These are phyloP conservation scores for Mycotypha africana DNA, from an alignment of 371 early-diverging fungal species.

Conservation along the genomic window DNA sequence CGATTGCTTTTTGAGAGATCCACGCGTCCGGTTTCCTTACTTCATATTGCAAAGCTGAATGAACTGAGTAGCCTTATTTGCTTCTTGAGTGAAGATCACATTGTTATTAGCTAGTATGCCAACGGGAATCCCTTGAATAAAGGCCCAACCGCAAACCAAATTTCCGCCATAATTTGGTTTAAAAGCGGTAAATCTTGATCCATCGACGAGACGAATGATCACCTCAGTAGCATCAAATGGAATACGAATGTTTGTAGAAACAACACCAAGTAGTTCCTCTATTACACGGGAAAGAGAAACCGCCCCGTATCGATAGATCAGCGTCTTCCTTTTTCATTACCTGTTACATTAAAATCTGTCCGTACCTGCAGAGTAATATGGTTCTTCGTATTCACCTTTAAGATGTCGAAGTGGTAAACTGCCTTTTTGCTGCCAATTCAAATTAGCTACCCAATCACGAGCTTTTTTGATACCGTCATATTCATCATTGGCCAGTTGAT, in stretches of 20 bases:
- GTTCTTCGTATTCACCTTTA: conserved; percentile 49
- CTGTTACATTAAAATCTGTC: too few relatives aligned
- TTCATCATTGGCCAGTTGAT: conserved; percentile 64
- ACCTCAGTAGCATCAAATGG: conserved; percentile 70
- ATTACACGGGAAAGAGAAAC: too few relatives aligned
- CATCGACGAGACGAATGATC: conserved; percentile 64
- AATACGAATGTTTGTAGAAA: conserved; percentile 59
- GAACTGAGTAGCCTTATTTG: conserved; percentile 76
- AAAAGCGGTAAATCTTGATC: conserved; percentile 58
- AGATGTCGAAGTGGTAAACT: conserved; percentile 48
- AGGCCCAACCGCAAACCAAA: conserved; percentile 62
- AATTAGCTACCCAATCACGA: conserved; percentile 59
- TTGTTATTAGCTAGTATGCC: conserved; percentile 74
- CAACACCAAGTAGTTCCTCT: conserved; percentile 64
- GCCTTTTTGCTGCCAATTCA: conserved; percentile 61
- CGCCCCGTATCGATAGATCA: too few relatives aligned
- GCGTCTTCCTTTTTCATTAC: too few relatives aligned
- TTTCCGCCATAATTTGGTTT: conserved; percentile 69
- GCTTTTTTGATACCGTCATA: conserved; percentile 60
- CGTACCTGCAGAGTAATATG: conserved; percentile 45
- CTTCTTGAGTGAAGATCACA: conserved; percentile 66
- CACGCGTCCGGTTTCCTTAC: conserved; percentile 26
- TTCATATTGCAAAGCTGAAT: conserved; percentile 72
- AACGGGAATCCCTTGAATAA: conserved; percentile 63
- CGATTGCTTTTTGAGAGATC: neutral